Evolutionary conservation across 129 eudicot species (phyloP), one percentile per base, ranked within the genome.

Genomic region (Apium graveolens): DNA sequence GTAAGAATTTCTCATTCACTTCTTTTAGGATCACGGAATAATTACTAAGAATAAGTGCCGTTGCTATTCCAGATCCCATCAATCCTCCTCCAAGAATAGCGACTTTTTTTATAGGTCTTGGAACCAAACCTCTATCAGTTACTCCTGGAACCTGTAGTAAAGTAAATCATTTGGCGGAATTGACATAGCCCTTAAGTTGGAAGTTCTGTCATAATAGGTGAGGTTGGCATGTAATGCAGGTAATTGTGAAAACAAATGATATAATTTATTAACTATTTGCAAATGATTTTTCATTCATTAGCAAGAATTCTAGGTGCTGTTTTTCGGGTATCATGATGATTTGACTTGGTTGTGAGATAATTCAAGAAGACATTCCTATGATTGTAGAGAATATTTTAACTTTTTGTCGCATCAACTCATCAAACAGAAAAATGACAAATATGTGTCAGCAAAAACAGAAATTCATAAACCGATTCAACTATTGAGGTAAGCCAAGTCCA

Each of bases 11-110:
- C 44, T 96, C 91, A 76, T 92, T 96, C 65, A 96, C 95, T 90
- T 96, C 99, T 89, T 96, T 96, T 55, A 92, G 83, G 57, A 92
- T 72, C 76, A 96, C 99, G 45, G 85, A 84, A 82, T 90, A 96
- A 26, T 86, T 88, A 78, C 91, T 85, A 43, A 90, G 88, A 82
- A 92, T 79, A 74, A 96, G 76, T 69, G 97, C 95, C 14, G 97
- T 96, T 71, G 99, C 97, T 84, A 96, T 96, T 63, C 99, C 97
- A 42, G 99, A 96, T 37, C 99, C 99, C 97, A 90, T 96, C 34
- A 90, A 83, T 31, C 99, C 99, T 44, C 99, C 99, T 66, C 99
- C 99, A 77, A 96, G 91, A 82, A 96, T 83, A 55, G 96, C 99
- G 76, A 96, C 97, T 89, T 87, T 92, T 24, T 84, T 87, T 38